These are phyloP conservation scores for Nadsonia starkeyi-henricii DNA, from an alignment of 1,139 yeast species.

Conservation along the genomic window DNA sequence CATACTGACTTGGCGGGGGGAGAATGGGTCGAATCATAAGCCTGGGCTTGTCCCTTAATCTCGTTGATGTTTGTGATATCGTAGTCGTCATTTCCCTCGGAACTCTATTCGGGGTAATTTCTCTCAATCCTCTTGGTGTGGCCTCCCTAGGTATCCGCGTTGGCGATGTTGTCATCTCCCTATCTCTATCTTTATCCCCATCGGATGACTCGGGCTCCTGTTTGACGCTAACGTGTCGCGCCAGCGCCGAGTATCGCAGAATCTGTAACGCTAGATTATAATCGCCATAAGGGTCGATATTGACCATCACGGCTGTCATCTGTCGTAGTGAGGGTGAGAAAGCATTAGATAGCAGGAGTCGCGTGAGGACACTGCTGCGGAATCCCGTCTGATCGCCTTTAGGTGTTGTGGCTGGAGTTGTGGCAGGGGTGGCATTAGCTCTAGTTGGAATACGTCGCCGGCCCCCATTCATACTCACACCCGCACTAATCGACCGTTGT, in stretches of 20 bases:
- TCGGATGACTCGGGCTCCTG: too few species aligned
- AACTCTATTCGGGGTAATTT: too few species aligned
- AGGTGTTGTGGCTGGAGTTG: constrained; percentile 21
- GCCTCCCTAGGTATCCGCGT: constrained; percentile 3
- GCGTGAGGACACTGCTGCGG: neutral
- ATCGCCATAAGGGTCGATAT: constrained; percentile 50
- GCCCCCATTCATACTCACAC: too few species aligned
- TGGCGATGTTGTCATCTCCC: constrained; percentile 1
- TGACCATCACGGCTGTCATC: constrained; percentile 29
- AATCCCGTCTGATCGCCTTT: neutral
- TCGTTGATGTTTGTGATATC: too few species aligned
- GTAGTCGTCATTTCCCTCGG: too few species aligned
- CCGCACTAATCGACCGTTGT: constrained; percentile 16
- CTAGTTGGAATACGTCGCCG: constrained; percentile 26
- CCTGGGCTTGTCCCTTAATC: too few species aligned
- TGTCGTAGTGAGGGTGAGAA: constrained; percentile 24
- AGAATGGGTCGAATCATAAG: too few species aligned
- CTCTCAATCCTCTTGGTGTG: too few species aligned
- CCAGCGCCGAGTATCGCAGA: constrained; percentile 28
- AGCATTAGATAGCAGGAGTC: constrained; percentile 23
- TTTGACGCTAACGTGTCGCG: constrained; percentile 17
- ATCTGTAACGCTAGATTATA: constrained; percentile 44
- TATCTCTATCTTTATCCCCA: constrained; percentile 3
- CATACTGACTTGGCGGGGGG: too few species aligned
- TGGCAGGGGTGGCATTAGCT: constrained; percentile 34